These are phyloP conservation scores for Paecilomyces variotii DNA, from an alignment of 2,329 filamentous ascomycete species.

Conservation along the genomic window DNA sequence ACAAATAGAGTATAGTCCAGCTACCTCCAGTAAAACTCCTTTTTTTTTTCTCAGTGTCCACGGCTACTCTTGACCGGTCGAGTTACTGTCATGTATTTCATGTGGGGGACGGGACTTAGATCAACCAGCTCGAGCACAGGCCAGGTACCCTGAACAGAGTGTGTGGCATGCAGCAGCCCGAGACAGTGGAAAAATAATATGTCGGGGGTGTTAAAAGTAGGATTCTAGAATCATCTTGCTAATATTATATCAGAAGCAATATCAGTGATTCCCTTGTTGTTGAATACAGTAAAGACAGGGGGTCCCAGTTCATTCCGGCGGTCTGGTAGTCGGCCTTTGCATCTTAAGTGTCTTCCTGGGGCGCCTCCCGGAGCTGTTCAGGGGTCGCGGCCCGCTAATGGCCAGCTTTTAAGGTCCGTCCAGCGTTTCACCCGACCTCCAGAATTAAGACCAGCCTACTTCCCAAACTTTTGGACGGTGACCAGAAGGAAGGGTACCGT, in stretches of 20 bases:
- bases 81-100: not conserved
- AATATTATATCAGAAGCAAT: not conserved
- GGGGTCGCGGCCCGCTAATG: conserved; percentile 23
- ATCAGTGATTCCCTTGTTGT: not conserved
- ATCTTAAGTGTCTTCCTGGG: conserved; percentile 1
- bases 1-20: not conserved
- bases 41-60: not conserved
- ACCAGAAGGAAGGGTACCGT: not conserved
- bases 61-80: not conserved
- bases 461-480: not conserved
- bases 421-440: conserved; percentile 9
- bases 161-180: not conserved
- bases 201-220: not conserved
- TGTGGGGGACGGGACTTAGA: not conserved
- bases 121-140: not conserved
- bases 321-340: not conserved
- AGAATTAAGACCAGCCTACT: conserved; percentile 2
- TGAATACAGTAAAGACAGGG: not conserved
- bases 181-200: not conserved
- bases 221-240: not conserved
- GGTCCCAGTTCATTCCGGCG: not conserved
- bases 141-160: not conserved
- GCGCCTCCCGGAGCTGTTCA: conserved; percentile 17
- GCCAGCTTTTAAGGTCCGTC: conserved; percentile 19
- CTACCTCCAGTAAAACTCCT: not conserved